Percentiles rank a stretch among this genome's conserved stretches.
These are phyloP conservation scores for Ichthyophthirius multifiliis DNA, from an alignment of 169 alveolate genomes.

Conservation along the genomic window DNA sequence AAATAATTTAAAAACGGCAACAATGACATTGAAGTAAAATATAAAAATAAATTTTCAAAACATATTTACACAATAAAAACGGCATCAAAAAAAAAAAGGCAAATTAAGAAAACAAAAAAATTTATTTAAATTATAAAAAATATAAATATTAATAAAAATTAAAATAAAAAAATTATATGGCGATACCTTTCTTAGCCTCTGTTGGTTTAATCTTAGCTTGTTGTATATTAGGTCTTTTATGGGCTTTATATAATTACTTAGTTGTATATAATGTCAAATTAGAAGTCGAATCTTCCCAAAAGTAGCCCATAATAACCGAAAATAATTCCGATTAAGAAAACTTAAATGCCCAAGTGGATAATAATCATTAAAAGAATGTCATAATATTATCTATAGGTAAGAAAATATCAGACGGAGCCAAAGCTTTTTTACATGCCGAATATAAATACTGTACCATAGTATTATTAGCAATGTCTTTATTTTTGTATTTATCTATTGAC, in stretches of 20 bases:
- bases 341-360: too few relatives aligned
- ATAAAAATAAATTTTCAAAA: too few relatives aligned
- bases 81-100: too few relatives aligned
- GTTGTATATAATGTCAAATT: neutral
- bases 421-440: constrained; percentile 86
- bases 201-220: neutral
- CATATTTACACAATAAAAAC: too few relatives aligned
- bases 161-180: neutral
- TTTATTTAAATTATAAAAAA: too few relatives aligned
- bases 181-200: neutral
- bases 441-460: constrained; percentile 80
- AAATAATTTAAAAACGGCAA: too few relatives aligned
- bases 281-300: neutral
- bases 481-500: constrained; percentile 34
- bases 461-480: constrained; percentile 71
- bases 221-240: neutral
- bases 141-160: too few relatives aligned
- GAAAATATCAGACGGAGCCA: constrained; percentile 88
- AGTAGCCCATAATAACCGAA: too few relatives aligned
- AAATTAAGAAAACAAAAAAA: too few relatives aligned
- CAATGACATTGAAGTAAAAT: too few relatives aligned
- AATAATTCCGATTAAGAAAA: neutral
- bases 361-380: neutral
- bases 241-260: constrained; percentile 4
- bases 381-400: constrained; percentile 51